phyloP scores from a whole-genome alignment of 1,139 yeast species.

The Zygosaccharomyces pseudobailii region DNA sequence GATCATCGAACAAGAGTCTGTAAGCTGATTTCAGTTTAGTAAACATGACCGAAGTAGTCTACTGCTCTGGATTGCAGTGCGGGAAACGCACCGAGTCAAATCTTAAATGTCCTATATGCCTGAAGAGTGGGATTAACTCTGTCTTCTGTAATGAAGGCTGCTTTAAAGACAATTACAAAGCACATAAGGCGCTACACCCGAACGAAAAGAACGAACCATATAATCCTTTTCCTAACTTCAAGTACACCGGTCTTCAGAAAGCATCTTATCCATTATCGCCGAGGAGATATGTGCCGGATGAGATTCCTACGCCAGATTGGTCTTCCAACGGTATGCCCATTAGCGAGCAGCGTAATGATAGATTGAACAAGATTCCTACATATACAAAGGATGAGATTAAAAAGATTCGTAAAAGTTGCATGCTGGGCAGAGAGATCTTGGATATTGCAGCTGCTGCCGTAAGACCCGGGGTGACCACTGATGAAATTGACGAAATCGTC shows the following conservation, averaged over 20 bases:
- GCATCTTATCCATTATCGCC: constrained; percentile 81
- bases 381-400: constrained; percentile 62
- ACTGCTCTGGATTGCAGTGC: constrained; percentile 75
- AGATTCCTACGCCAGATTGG: constrained; percentile 77
- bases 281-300: constrained; percentile 64
- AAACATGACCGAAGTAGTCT: constrained; percentile 11
- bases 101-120: constrained; percentile 87
- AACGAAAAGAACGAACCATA: constrained; percentile 45
- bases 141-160: constrained; percentile 83
- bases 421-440: constrained; percentile 78
- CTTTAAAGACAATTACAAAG: constrained; percentile 69
- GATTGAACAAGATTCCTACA: constrained; percentile 61
- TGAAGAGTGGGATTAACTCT: constrained; percentile 59
- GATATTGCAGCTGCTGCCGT: constrained; percentile 83
- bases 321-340: constrained; percentile 76
- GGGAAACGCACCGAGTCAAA: constrained; percentile 72
- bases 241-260: constrained; percentile 67
- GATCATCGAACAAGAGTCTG: background rate
- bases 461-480: constrained; percentile 88
- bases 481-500: constrained; percentile 79
- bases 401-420: constrained; percentile 67
- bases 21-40: background rate
- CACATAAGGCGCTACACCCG: constrained; percentile 49
- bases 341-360: constrained; percentile 69
- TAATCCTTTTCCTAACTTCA: constrained; percentile 81